Percentiles rank a stretch among this genome's conserved stretches.
Evolutionary conservation across 2,329 filamentous ascomycete genomes (phyloP).

Genomic region (Tolypocladium amazonense): DNA sequence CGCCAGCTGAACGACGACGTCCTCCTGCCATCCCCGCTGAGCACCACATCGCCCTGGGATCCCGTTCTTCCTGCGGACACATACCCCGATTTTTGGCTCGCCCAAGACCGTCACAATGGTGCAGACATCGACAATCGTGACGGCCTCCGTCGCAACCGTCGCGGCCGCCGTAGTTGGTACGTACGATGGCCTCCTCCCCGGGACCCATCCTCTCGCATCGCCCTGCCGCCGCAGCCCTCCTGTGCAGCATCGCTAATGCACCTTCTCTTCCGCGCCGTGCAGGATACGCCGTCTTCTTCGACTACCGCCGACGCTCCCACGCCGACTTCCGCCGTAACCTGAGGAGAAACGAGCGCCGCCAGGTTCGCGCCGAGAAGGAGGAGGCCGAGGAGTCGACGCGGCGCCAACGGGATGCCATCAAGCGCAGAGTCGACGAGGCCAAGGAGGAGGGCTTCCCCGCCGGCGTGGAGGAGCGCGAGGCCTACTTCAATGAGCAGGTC

Average conservation of each 20-base stretch:
- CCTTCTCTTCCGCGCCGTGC: conserved; percentile 1
- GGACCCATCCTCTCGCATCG: not conserved
- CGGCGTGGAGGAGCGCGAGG: conserved; percentile 86
- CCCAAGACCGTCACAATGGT: conserved; percentile 24
- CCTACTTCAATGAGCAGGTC: conserved; percentile 94
- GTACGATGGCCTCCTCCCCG: conserved; percentile 3
- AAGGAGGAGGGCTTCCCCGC: conserved; percentile 86
- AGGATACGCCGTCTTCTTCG: conserved; percentile 61
- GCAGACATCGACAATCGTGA: conserved; percentile 44
- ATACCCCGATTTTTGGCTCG: conserved; percentile 5
- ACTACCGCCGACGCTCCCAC: conserved; percentile 53
- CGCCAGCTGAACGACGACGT: not conserved
- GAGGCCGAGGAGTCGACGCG: conserved; percentile 54
- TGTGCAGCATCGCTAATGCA: not conserved
- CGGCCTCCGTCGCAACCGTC: conserved; percentile 49
- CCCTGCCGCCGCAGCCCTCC: not conserved
- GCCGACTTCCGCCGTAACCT: conserved; percentile 56
- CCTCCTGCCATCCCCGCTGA: not conserved
- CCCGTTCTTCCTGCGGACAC: not conserved
- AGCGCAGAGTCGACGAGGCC: conserved; percentile 64
- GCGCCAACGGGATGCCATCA: conserved; percentile 64
- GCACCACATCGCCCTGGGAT: conserved; percentile 1
- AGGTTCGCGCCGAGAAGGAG: conserved; percentile 62
- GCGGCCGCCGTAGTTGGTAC: conserved; percentile 51
- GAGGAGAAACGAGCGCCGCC: conserved; percentile 65